These are phyloP conservation scores for Chenopodium suecicum DNA, from an alignment of 148 eudicot species.

Conservation along the genomic window DNA sequence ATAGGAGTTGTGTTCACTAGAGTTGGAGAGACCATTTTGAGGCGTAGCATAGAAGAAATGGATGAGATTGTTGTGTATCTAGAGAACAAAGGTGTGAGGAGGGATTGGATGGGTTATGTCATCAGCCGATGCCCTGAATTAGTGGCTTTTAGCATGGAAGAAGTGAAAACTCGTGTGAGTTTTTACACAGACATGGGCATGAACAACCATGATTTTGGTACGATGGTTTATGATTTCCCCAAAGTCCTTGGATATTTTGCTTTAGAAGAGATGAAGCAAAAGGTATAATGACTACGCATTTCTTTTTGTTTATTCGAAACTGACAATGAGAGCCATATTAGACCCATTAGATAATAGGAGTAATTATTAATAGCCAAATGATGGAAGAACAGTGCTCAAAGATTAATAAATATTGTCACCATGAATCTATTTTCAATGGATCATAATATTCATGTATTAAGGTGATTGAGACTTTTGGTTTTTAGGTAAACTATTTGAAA, in stretches of 20 bases:
- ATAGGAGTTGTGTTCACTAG: constrained; percentile 65
- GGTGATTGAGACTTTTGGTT: constrained; percentile 31
- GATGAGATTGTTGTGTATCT: constrained; percentile 67
- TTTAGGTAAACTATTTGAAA: constrained; percentile 74
- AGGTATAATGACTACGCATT: constrained; percentile 44
- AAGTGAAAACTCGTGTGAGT: constrained; percentile 54
- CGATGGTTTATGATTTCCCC: constrained; percentile 92
- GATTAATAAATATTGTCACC: background rate
- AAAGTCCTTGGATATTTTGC: constrained; percentile 74
- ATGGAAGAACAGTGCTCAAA: background rate
- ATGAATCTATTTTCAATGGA: constrained; percentile 2
- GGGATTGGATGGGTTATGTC: constrained; percentile 89
- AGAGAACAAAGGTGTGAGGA: constrained; percentile 74
- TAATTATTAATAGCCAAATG: background rate
- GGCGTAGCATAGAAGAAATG: constrained; percentile 56
- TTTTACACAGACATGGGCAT: constrained; percentile 90
- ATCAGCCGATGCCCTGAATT: constrained; percentile 75
- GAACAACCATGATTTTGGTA: constrained; percentile 85
- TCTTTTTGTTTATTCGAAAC: background rate
- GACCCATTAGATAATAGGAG: background rate
- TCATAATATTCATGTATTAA: constrained; percentile 12
- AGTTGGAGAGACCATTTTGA: constrained; percentile 57
- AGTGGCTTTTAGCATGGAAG: constrained; percentile 74
- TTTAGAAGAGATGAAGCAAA: constrained; percentile 82
- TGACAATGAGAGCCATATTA: background rate